These are phyloP conservation scores for Sabuloglossum arenarium DNA, from an alignment of 495 filamentous ascomycete genomes.

Conservation along the genomic window DNA sequence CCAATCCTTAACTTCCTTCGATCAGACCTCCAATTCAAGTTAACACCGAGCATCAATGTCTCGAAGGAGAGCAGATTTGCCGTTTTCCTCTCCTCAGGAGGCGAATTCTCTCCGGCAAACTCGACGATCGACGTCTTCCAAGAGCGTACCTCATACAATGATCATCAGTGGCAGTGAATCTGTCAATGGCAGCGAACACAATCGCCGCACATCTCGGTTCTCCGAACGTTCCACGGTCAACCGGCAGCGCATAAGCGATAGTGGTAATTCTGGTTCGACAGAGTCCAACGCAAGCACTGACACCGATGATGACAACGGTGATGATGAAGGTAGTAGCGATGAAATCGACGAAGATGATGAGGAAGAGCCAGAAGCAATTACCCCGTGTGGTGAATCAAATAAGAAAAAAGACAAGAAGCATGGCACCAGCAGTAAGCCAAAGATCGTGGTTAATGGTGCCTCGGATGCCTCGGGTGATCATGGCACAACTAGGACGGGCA, in stretches of 20 bases:
- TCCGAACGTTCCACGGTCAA: not conserved
- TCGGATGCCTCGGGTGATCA: not conserved
- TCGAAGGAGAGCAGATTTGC: not conserved
- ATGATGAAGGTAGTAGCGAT: slow-evolving; percentile 22
- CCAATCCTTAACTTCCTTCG: not conserved
- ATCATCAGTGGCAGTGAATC: not conserved
- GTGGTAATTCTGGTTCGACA: slow-evolving; percentile 4
- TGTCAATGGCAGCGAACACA: not conserved
- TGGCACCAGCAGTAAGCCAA: slow-evolving; percentile 9
- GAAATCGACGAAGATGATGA: slow-evolving; percentile 26
- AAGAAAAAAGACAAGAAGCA: slow-evolving; percentile 9
- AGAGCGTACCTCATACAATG: not conserved
- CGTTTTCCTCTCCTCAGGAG: not conserved
- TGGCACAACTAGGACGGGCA: not conserved
- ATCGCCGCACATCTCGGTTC: not conserved
- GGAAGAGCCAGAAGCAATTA: slow-evolving; percentile 20
- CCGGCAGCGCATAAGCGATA: not conserved
- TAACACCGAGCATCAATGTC: not conserved
- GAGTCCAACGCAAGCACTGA: slow-evolving; percentile 8
- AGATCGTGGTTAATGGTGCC: slow-evolving; percentile 5
- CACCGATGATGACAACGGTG: slow-evolving; percentile 23
- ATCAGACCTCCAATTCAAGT: not conserved
- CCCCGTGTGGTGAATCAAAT: slow-evolving; percentile 29
- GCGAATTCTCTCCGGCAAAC: not conserved
- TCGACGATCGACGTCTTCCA: not conserved